Evolutionary conservation across 139 green algal species (phyloP), one percentile per base, ranked within the genome.

Genomic region (Chlamydomonas applanata): DNA sequence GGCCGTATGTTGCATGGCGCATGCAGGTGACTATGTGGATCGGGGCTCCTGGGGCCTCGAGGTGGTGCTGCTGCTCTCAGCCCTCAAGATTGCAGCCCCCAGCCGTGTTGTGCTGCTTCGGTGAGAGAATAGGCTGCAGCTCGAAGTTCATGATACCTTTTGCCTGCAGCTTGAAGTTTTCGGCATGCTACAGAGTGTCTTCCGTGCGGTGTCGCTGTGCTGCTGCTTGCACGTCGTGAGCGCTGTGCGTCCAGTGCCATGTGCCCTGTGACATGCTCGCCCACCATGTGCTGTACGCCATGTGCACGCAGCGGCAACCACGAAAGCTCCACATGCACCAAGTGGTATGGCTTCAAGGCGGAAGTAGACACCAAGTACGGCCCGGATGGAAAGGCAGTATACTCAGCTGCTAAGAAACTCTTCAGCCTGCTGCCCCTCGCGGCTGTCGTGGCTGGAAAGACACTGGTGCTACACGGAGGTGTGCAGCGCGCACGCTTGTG

Each of bases 1-100:
- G 7, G 7, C 7, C 40, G 7, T 49, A 7, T 49, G 40, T 49
- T 49, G 40, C 53, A 46, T n/a, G n/a, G n/a, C n/a, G n/a, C n/a
- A n/a, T 72, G 59, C 71, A 84, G 89, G 88, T 14, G 91, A 97
- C 73, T 96, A 87, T 82, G 91, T 97, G 22, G 93, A 97, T 74
- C 75, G 95, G 1, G 95, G 95, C 5, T 87, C 93, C 19, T 99
- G 95, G 95, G 94, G 94, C 20, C 57, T 99, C 22, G 95, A 98
- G 81, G 85, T 88, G 20, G 85, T 99, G 9, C 22, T 88, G n/a
- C 72, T 94, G 53, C 77, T 98, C 76, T 62, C 96, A 40, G 76
- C 80, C 1, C 72, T 82, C 52, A 98, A 97, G 68, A 82, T 89
- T 29, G 74, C 86, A n/a, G 92, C 87, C 35, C 94, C 94, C 0